Conservation (phyloP, 2,329 filamentous ascomycete species). For the Pseudocercospora fuligena region DNA sequence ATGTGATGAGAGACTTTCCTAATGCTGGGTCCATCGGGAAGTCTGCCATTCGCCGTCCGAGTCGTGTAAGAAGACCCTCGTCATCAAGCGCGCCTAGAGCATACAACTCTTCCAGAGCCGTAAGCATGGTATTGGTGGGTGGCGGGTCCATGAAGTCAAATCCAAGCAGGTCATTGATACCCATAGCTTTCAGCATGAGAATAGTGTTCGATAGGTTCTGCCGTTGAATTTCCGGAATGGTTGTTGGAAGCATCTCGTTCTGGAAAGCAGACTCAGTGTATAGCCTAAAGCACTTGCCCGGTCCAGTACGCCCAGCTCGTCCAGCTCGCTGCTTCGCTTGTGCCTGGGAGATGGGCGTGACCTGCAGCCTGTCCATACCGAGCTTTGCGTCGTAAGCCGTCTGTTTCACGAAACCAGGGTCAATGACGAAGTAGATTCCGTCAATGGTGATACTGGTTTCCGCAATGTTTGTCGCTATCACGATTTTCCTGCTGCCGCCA, state of each 20-base stretch:
- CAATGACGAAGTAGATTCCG: slow-evolving; percentile 95
- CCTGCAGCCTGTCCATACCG: slow-evolving; percentile 94
- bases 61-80: slow-evolving; percentile 87
- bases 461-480: slow-evolving; percentile 97
- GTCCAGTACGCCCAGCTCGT: slow-evolving; percentile 89
- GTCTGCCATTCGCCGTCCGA: slow-evolving; percentile 96
- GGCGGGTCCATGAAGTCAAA: slow-evolving; percentile 99
- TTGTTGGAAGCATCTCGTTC: slow-evolving; percentile 94
- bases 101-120: slow-evolving; percentile 92
- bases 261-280: slow-evolving; percentile 97
- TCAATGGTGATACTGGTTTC: slow-evolving; percentile 98
- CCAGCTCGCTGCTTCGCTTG: slow-evolving; percentile 94
- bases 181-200: slow-evolving; percentile 98
- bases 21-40: slow-evolving; percentile 97
- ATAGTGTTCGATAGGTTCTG: slow-evolving; percentile 93
- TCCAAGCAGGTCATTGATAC: slow-evolving; percentile 94
- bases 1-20: slow-evolving; percentile 86
- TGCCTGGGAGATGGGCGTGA: slow-evolving; percentile 95
- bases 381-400: slow-evolving; percentile 96
- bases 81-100: slow-evolving; percentile 90
- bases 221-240: slow-evolving; percentile 93
- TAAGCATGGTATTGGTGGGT: slow-evolving; percentile 96
- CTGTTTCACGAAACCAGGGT: slow-evolving; percentile 97
- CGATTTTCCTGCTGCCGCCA: slow-evolving; percentile 83
- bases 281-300: slow-evolving; percentile 92